phyloP scores from a whole-genome alignment of 495 filamentous ascomycete species.

The Hypoxylon lienhwacheense region DNA sequence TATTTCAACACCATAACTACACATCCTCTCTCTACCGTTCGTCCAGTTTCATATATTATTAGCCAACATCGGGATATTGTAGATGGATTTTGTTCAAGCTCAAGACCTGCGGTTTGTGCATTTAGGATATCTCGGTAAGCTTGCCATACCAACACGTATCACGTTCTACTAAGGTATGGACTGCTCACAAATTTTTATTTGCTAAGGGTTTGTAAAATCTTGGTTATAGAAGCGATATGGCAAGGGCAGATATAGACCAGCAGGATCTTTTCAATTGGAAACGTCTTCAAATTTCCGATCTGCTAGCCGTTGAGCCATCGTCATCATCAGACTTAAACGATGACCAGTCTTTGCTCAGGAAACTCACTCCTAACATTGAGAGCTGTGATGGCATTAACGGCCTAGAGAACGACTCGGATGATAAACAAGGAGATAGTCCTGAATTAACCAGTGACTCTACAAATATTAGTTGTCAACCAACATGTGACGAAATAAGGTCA shows the following conservation, averaged over 20 bases:
- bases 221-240: neutral
- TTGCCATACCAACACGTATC: no score
- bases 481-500: neutral
- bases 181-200: neutral
- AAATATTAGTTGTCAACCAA: neutral
- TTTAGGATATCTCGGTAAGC: no score
- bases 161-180: no score
- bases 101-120: neutral
- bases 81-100: neutral
- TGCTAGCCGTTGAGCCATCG: neutral
- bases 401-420: neutral
- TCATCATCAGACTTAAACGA: neutral
- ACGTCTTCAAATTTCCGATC: neutral
- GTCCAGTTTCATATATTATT: neutral
- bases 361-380: conserved; percentile 6
- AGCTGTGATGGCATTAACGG: neutral
- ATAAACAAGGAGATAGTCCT: neutral
- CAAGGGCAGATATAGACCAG: conserved; percentile 3
- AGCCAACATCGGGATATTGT: neutral
- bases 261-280: neutral
- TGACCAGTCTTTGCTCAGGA: neutral
- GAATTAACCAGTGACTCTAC: neutral
- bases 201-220: no score
- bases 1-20: no score
- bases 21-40: neutral